Evolutionary conservation across 225 moss, liverwort and hornwort species (phyloP).

Genomic region (Pleurozium schreberi): DNA sequence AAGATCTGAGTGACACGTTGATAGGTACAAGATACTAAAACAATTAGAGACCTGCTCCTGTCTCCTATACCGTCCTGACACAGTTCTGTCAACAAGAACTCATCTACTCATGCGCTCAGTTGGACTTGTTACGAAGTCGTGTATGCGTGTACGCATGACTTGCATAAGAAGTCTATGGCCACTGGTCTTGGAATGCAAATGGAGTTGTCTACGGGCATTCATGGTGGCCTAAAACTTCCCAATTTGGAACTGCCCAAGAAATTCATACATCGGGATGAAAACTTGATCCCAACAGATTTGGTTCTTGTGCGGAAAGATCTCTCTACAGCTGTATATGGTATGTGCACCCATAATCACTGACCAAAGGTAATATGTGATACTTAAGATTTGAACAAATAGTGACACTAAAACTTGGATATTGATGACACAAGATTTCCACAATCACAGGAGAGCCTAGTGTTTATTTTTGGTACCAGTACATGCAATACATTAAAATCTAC

Average conservation of each 20-base stretch:
- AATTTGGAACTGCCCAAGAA: not conserved
- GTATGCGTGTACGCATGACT: not conserved
- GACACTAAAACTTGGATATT: not conserved
- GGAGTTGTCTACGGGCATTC: not conserved
- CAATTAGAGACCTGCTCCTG: not conserved
- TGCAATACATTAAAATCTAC: too few relatives aligned
- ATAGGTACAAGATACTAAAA: not conserved
- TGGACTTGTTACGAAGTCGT: not conserved
- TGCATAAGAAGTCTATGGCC: not conserved
- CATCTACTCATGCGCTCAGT: not conserved
- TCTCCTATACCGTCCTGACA: not conserved
- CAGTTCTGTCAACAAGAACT: not conserved
- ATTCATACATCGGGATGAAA: not conserved
- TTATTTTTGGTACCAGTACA: not conserved
- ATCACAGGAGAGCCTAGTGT: not conserved
- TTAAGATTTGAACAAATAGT: not conserved
- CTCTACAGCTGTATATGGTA: not conserved
- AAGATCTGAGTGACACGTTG: not conserved
- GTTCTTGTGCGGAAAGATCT: not conserved
- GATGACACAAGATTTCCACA: not conserved
- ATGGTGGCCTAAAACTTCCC: not conserved
- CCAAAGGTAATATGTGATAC: not conserved
- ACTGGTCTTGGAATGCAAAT: not conserved
- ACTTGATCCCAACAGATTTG: not conserved
- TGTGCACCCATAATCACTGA: not conserved